These are phyloP conservation scores for Borealophlyctis nickersoniae DNA, from an alignment of 192 early-diverging fungal species.

Conservation along the genomic window DNA sequence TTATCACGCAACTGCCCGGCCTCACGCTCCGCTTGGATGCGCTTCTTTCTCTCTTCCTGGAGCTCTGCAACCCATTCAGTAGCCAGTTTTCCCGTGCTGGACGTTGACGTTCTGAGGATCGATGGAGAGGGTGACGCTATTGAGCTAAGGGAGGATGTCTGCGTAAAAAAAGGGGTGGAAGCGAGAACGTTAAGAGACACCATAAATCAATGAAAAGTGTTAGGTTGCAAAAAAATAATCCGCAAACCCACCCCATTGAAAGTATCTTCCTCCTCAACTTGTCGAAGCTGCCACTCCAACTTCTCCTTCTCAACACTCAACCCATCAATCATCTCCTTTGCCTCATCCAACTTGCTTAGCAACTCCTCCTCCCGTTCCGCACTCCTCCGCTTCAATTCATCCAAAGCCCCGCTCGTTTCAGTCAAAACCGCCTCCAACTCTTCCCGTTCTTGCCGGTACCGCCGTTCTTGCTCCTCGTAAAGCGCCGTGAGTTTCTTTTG, in stretches of 20 bases:
- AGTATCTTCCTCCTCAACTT: no score
- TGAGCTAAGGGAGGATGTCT: no score
- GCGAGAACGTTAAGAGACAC: no score
- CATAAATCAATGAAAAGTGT: no score
- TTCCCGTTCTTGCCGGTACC: conserved; percentile 52
- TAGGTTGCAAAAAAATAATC: no score
- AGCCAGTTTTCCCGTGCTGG: not conserved
- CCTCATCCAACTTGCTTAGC: no score
- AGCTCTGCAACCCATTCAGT: not conserved
- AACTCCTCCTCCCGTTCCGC: conserved; percentile 46
- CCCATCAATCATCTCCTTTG: no score
- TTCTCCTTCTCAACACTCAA: not conserved
- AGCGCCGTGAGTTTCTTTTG: conserved; percentile 62
- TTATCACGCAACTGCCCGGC: not conserved
- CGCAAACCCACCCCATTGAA: no score
- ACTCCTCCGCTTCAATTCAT: conserved; percentile 40
- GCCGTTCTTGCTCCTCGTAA: conserved; percentile 40
- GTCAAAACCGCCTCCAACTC: conserved; percentile 52
- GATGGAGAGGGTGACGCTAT: no score
- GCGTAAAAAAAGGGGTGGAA: no score
- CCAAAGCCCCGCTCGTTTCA: conserved; percentile 47
- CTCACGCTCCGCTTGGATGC: conserved; percentile 19
- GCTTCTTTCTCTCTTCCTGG: conserved; percentile 22
- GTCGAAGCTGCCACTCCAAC: not conserved
- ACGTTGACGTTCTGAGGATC: no score